phyloP scores from a whole-genome alignment of 2,329 filamentous ascomycete genomes.

The Diaporthe sp. region DNA sequence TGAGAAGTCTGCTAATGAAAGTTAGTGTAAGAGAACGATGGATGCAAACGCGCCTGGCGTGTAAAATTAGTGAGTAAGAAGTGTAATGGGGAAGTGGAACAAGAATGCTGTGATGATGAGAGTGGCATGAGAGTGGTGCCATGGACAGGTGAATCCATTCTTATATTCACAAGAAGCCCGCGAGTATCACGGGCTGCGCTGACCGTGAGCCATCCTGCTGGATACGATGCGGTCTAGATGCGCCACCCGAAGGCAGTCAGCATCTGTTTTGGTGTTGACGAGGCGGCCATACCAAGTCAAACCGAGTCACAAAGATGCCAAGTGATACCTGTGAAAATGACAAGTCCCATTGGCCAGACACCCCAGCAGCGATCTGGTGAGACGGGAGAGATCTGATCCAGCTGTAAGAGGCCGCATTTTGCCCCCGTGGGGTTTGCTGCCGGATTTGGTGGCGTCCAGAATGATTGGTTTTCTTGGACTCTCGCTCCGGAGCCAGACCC shows the following conservation, averaged over 20 bases:
- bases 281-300: constrained; percentile 24
- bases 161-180: background rate
- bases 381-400: background rate
- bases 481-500: background rate
- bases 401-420: constrained; percentile 17
- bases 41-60: constrained; percentile 25
- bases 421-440: constrained; percentile 15
- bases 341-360: background rate
- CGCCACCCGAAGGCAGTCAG: constrained; percentile 7
- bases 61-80: constrained; percentile 21
- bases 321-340: background rate
- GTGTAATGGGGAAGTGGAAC: background rate
- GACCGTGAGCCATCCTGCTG: constrained; percentile 10
- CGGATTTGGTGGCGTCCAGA: background rate
- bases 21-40: constrained; percentile 17
- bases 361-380: background rate
- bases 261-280: constrained; percentile 12
- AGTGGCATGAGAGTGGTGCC: constrained; percentile 12
- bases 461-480: background rate
- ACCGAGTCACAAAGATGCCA: background rate
- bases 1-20: constrained; percentile 20
- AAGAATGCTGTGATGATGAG: constrained; percentile 30
- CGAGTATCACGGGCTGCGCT: background rate
- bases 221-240: constrained; percentile 2
- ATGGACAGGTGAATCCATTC: constrained; percentile 8